Conservation (phyloP, 1,284 basidiomycete genomes). For the Peniophora sp. region DNA sequence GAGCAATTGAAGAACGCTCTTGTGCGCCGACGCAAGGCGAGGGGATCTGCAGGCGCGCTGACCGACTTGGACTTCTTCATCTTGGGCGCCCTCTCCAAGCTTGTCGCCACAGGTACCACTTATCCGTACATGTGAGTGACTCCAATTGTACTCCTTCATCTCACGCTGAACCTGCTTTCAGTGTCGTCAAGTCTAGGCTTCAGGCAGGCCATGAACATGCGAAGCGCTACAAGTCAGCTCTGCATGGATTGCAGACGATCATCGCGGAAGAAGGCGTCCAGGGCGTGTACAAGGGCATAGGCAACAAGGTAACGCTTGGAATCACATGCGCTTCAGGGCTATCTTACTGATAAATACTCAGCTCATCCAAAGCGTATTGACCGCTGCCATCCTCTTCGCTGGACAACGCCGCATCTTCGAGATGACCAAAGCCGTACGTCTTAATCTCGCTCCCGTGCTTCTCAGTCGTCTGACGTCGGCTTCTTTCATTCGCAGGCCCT, state of each 20-base stretch:
- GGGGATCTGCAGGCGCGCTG: constrained; percentile 38
- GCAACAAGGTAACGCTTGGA: constrained; percentile 67
- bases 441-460: too few relatives aligned
- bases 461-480: too few relatives aligned
- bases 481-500: too few relatives aligned
- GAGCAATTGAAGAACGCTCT: constrained; percentile 83
- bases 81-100: constrained; percentile 81
- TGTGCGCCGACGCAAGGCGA: constrained; percentile 50
- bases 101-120: constrained; percentile 69
- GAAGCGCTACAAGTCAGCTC: constrained; percentile 59
- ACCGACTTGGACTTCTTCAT: constrained; percentile 86
- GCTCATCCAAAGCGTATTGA: constrained; percentile 82
- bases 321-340: too few relatives aligned
- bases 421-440: constrained; percentile 45
- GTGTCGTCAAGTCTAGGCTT: constrained; percentile 77
- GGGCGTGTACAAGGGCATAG: constrained; percentile 81
- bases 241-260: constrained; percentile 67
- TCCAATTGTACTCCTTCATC: constrained; percentile 3
- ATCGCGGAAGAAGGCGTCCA: constrained; percentile 68
- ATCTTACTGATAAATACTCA: too few relatives aligned
- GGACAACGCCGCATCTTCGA: constrained; percentile 75
- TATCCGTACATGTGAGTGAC: constrained; percentile 70
- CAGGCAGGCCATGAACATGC: constrained; percentile 67
- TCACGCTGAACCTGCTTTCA: constrained; percentile 18
- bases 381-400: constrained; percentile 85